Evolutionary conservation across 2,329 filamentous ascomycete genomes (phyloP), one percentile per base, ranked within the genome.

Genomic region (Exophiala spinifera): DNA sequence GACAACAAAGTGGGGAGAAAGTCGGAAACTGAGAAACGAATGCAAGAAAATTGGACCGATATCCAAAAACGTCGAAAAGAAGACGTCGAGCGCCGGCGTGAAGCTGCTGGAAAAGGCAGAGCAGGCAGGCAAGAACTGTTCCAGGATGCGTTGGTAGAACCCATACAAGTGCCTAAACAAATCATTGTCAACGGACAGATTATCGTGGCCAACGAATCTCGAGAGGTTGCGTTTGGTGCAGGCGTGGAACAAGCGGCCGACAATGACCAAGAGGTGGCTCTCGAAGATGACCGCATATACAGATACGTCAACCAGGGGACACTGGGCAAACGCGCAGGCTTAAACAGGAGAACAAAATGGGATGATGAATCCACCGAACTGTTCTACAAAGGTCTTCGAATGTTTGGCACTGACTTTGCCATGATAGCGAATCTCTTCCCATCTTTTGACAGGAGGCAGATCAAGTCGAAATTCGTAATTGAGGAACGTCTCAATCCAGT

Each of bases 381-480:
- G 10, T 86, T 86, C 65, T 86, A 85, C 65, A 74, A 83, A 43
- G 82, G 80, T 1, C 71, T 86, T 13, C 73, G 76, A 17, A 82
- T 81, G 73, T 86, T 84, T 62, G 83, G 83, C 33, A 86, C 82
- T 0, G 83, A 86, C 64, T 86, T 86, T 61, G 59, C 52, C 53
- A 76, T 78, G 69, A 80, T 85, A 68, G 83, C 86, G 60, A 79
- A 76, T 62, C 75, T 86, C 70, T 85, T 86, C 60, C 79, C 80
- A 1, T 78, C 78, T 10, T 74, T 77, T 44, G 81, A 78, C 8
- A 74, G 83, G n/a, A 75, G 76, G n/a, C 77, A 81, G 63, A 81
- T 86, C 62, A 86, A 86, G 67, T 67, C 77, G 14, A 86, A 86
- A 62, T 86, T 84, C 69, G 77, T 76, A 23, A 79, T 79, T 34